Conservation (phyloP, 495 filamentous ascomycete genomes). For the Neurospora sp. region DNA sequence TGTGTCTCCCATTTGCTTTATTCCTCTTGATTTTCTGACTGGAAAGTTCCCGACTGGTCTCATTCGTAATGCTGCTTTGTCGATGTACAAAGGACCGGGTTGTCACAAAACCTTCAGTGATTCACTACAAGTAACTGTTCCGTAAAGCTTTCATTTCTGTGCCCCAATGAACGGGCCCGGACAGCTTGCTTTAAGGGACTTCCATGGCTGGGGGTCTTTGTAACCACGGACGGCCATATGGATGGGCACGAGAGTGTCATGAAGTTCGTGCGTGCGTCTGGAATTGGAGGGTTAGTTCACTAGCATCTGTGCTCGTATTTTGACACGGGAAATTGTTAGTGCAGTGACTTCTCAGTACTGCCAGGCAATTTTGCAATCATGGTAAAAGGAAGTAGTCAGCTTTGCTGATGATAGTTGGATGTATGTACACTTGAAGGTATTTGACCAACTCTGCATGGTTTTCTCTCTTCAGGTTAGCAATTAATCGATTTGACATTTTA, state of each 20-base stretch:
- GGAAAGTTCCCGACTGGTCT: no score
- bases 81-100: no score
- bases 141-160: not conserved
- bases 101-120: not conserved
- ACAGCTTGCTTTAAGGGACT: not conserved
- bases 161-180: rapidly evolving
- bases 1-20: not conserved
- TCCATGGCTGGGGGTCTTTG: not conserved
- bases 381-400: no score
- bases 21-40: no score
- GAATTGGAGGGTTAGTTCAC: not conserved
- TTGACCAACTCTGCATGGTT: not conserved
- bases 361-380: not conserved
- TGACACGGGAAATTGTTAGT: not conserved
- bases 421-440: not conserved
- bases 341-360: not conserved
- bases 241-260: not conserved
- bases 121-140: no score
- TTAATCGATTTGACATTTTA: no score
- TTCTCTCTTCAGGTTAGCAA: not conserved
- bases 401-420: not conserved
- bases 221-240: not conserved
- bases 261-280: not conserved
- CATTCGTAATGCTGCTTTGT: not conserved
- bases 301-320: not conserved